phyloP scores from a whole-genome alignment of 2,329 filamentous ascomycete species.

The Verticillium klebahnii region DNA sequence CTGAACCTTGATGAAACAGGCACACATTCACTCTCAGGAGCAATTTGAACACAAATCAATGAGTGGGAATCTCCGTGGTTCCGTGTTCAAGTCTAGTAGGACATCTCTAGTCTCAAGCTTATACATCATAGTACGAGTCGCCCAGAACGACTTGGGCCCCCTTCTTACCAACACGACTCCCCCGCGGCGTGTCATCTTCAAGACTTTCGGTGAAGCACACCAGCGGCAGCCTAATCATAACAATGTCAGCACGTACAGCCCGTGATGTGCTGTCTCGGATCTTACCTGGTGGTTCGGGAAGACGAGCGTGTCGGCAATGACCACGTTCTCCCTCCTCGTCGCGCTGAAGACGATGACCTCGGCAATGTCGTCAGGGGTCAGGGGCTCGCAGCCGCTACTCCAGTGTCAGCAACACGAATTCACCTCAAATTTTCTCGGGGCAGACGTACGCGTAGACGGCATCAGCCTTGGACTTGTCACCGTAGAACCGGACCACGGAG shows the following conservation, averaged over 20 bases:
- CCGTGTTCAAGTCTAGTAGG: too few species aligned
- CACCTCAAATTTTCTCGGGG: neutral
- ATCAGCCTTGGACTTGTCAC: slow-evolving; percentile 85
- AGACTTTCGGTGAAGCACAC: slow-evolving; percentile 22
- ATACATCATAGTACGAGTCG: neutral
- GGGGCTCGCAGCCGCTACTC: slow-evolving; percentile 67
- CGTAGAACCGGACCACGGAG: slow-evolving; percentile 80
- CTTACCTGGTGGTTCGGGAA: slow-evolving; percentile 87
- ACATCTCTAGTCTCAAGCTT: neutral
- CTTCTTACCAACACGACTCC: neutral
- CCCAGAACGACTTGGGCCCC: neutral
- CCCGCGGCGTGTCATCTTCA: neutral
- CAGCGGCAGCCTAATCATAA: slow-evolving; percentile 21
- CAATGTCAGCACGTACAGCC: neutral
- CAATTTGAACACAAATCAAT: too few species aligned
- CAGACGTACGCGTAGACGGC: slow-evolving; percentile 75
- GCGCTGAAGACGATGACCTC: slow-evolving; percentile 86
- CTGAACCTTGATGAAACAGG: too few species aligned
- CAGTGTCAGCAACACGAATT: neutral
- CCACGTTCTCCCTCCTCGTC: slow-evolving; percentile 81
- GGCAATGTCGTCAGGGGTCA: slow-evolving; percentile 87
- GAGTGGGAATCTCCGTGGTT: too few species aligned
- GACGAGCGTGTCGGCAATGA: slow-evolving; percentile 80
- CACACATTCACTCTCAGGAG: too few species aligned
- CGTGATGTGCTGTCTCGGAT: slow-evolving; percentile 4